Conservation (phyloP, 148 eudicot species). For the Agrostemma githago region DNA sequence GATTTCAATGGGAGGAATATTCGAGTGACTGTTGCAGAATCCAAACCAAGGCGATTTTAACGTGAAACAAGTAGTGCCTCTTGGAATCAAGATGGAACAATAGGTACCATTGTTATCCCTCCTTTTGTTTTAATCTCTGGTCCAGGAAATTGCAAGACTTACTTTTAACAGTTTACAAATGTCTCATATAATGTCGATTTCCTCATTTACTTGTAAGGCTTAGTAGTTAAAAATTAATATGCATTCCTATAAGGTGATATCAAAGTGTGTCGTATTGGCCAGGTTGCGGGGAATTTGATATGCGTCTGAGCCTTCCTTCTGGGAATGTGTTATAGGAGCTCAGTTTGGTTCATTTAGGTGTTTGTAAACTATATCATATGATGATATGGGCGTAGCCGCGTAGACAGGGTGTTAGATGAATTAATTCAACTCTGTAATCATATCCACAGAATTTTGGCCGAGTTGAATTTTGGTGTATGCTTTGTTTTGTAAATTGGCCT, state of each 20-base stretch:
- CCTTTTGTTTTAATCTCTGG: background rate
- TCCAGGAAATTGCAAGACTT: background rate
- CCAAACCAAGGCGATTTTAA: slow-evolving; percentile 67
- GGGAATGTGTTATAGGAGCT: slow-evolving; percentile 5
- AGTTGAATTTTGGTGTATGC: background rate
- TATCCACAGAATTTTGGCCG: background rate
- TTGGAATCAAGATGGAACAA: slow-evolving; percentile 22
- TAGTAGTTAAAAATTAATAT: background rate
- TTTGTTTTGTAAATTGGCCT: too few relatives aligned
- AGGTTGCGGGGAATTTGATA: slow-evolving; percentile 11
- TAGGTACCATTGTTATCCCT: slow-evolving; percentile 9
- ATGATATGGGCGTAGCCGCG: background rate
- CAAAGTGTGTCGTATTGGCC: background rate
- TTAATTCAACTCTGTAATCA: background rate
- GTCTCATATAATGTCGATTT: too few relatives aligned
- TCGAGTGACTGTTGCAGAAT: slow-evolving; percentile 76
- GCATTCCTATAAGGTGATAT: background rate
- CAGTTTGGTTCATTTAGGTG: slow-evolving; percentile 7
- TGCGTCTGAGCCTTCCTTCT: background rate
- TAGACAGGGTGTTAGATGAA: slow-evolving; percentile 7
- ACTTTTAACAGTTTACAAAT: too few relatives aligned
- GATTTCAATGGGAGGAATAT: slow-evolving; percentile 77
- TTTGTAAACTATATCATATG: slow-evolving; percentile 4
- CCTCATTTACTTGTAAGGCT: background rate
- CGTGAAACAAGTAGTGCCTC: slow-evolving; percentile 10